A percentile compares a stretch with the other conserved stretches of the same genome.
These are phyloP conservation scores for Adansonia madagascariensis DNA, from an alignment of 441 rosid species.

Conservation along the genomic window DNA sequence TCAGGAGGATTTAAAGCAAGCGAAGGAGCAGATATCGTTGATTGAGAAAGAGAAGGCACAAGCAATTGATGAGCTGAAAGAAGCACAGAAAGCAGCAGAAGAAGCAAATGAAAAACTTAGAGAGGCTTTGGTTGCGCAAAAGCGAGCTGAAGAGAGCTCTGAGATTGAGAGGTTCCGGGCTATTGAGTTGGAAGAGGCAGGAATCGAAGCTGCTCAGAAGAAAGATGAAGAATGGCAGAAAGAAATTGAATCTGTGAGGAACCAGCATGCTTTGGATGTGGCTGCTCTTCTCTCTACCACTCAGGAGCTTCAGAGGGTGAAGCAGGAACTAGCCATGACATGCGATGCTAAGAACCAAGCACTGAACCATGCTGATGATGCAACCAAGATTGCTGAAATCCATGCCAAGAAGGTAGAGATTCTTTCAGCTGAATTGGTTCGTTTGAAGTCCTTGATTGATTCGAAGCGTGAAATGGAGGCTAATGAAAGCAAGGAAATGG, in stretches of 20 bases:
- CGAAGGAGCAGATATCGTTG: conserved; percentile 64
- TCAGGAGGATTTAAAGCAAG: conserved; percentile 84
- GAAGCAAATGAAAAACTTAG: conserved; percentile 77
- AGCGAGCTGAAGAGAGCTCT: conserved; percentile 75
- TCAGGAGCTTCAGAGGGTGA: conserved; percentile 67
- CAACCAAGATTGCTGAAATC: conserved; percentile 81
- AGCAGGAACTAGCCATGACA: conserved; percentile 72
- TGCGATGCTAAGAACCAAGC: conserved; percentile 84
- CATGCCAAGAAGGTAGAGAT: conserved; percentile 77
- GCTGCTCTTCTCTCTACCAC: conserved; percentile 74
- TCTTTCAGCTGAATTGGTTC: conserved; percentile 66
- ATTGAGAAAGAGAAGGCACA: conserved; percentile 75
- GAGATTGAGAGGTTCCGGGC: conserved; percentile 85
- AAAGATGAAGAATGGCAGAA: conserved; percentile 72
- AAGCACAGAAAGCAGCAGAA: conserved; percentile 60
- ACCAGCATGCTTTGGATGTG: conserved; percentile 81
- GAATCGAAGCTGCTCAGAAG: conserved; percentile 76
- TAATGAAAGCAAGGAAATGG: conserved; percentile 43
- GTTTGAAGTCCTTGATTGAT: conserved; percentile 64
- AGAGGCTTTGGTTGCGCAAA: conserved; percentile 85
- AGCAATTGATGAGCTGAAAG: conserved; percentile 70
- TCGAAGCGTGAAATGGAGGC: conserved; percentile 62
- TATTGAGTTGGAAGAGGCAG: conserved; percentile 81
- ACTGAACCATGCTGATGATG: conserved; percentile 75
- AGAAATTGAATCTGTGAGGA: conserved; percentile 72